These are phyloP conservation scores for Nigrograna mackinnonii DNA, from an alignment of 2,329 filamentous ascomycete genomes.

Conservation along the genomic window DNA sequence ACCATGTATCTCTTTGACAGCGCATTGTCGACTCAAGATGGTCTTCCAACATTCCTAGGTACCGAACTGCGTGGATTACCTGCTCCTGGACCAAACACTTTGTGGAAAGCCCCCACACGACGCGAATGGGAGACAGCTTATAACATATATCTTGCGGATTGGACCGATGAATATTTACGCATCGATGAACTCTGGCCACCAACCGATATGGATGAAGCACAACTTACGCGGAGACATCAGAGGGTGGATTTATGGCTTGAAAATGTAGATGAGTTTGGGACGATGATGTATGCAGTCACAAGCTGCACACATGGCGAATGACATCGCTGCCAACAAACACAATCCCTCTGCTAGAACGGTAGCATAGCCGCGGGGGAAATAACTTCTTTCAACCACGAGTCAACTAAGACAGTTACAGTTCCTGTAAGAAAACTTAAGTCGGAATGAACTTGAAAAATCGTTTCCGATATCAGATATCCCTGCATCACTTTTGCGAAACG, in stretches of 20 bases:
- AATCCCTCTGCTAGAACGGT: too few species aligned
- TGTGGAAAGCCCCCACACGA: conserved; percentile 49
- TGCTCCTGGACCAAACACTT: conserved; percentile 30
- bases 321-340: too few species aligned
- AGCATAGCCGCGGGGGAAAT: too few species aligned
- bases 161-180: conserved; percentile 43
- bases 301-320: background rate
- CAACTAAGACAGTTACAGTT: too few species aligned
- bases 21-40: conserved; percentile 49
- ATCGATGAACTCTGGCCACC: conserved; percentile 59
- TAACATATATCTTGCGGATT: conserved; percentile 41
- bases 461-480: too few species aligned
- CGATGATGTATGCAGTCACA: conserved; percentile 54
- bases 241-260: conserved; percentile 57
- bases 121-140: conserved; percentile 44
- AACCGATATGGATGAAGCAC: conserved; percentile 27
- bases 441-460: too few species aligned
- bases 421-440: too few species aligned
- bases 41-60: conserved; percentile 52
- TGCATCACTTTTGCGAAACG: too few species aligned
- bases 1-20: conserved; percentile 60
- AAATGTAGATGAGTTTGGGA: conserved; percentile 57
- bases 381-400: too few species aligned
- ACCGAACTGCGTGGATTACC: conserved; percentile 52
- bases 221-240: conserved; percentile 30